Base-by-base conservation (phyloP, 306 rosid species). In the Ammopiptanthus mongolicus region DNA sequence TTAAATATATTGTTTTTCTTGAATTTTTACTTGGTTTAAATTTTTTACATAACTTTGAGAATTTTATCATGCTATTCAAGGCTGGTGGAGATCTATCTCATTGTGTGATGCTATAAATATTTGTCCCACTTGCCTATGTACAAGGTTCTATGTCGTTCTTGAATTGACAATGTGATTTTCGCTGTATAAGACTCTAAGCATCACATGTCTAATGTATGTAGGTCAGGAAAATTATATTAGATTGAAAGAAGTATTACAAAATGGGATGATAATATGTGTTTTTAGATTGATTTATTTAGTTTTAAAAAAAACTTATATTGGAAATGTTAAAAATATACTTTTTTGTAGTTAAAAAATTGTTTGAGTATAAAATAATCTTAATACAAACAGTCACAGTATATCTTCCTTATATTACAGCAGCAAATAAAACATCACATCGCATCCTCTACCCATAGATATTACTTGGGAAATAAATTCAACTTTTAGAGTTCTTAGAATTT, bases 161-260 rank as follows among this genome's bases (percentile, higher is more conserved):
- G 28, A 57, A 11, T 17, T 75, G 11, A 29, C 13, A 8, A 25
- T 64, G 53, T 48, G 64, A 28, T 59, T 56, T 46, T 73, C 48
- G 37, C 22, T 44, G 75, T 73, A 6, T 46, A 76, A 70, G 59
- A n/a, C n/a, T n/a, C n/a, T n/a, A 67, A 28, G 62, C 5, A n/a
- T 5, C 18, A 5, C 63, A 37, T 17, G 14, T 11, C 3, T 44
- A n/a, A 55, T 42, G 15, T 53, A 19, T 53, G 9, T 36, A 37
- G 56, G 44, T 37, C 39, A 15, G 57, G 19, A 13, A 71, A 69
- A 3, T 14, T 18, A 15, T 55, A 22, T 64, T 73, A 2, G 59
- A 44, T 29, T 47, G 65, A 3, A 57, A 66, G 25, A 34, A 6
- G 19, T 58, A 21, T 42, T 48, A 15, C 50, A 18, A 15, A 58